These are phyloP conservation scores for Thozetella sp. DNA, from an alignment of 495 filamentous ascomycete genomes.

Conservation along the genomic window DNA sequence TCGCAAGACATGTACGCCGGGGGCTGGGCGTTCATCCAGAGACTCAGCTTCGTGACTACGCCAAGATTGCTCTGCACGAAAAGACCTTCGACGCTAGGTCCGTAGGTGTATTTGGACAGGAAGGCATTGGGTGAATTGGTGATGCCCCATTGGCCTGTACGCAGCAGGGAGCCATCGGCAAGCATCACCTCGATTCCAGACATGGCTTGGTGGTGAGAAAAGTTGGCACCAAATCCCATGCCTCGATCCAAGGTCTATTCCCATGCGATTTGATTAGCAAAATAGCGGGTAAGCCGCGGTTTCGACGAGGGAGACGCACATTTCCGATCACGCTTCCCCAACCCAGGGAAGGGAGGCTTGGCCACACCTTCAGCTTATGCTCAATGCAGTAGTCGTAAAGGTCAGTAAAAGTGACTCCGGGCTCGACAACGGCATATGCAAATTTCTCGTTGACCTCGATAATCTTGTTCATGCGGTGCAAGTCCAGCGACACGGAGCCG, in stretches of 20 bases:
- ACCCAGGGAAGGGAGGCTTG: constrained; percentile 55
- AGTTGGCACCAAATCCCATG: constrained; percentile 46
- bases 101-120: constrained; percentile 47
- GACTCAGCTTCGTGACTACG: constrained; percentile 49
- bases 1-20: constrained; percentile 51
- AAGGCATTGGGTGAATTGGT: constrained; percentile 38
- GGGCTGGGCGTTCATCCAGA: constrained; percentile 47
- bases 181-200: constrained; percentile 53
- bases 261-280: background rate
- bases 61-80: constrained; percentile 52
- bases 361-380: constrained; percentile 53
- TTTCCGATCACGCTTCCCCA: constrained; percentile 61
- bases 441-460: constrained; percentile 57
- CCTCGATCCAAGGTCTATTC: constrained; percentile 39
- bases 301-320: constrained; percentile 18
- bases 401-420: constrained; percentile 56
- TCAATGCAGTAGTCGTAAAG: constrained; percentile 52
- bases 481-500: constrained; percentile 54
- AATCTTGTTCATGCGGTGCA: constrained; percentile 57
- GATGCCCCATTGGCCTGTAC: constrained; percentile 53
- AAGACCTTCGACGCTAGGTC: constrained; percentile 48
- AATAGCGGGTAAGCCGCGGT: background rate
- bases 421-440: constrained; percentile 55
- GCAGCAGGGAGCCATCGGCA: constrained; percentile 44
- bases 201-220: constrained; percentile 48